phyloP scores from a whole-genome alignment of 2,329 filamentous ascomycete species.

The Aspergillus sp. region DNA sequence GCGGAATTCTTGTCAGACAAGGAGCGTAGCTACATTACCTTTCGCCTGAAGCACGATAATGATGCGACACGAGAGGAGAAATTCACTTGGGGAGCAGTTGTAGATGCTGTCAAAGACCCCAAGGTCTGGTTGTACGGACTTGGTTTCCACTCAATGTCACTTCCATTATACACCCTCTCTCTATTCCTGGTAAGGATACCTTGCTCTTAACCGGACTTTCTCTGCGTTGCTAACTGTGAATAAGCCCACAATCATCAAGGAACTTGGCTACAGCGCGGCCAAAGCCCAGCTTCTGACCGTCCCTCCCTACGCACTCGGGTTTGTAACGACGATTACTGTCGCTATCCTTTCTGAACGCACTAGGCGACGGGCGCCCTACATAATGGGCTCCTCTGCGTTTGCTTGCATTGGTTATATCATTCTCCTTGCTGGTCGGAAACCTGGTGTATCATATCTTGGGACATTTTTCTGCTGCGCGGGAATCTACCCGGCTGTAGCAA shows the following conservation, averaged over 20 bases:
- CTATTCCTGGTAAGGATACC: constrained; percentile 34
- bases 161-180: constrained; percentile 51
- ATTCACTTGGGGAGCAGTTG: constrained; percentile 68
- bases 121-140: constrained; percentile 73
- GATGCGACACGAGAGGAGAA: constrained; percentile 68
- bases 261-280: constrained; percentile 43
- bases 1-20: constrained; percentile 44
- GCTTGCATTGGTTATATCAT: constrained; percentile 64
- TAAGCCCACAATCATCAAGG: constrained; percentile 45
- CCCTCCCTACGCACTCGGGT: constrained; percentile 64
- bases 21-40: constrained; percentile 60
- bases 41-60: constrained; percentile 65
- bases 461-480: constrained; percentile 65
- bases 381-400: constrained; percentile 58
- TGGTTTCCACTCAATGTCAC: constrained; percentile 69
- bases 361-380: constrained; percentile 61
- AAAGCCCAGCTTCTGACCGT: constrained; percentile 58
- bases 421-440: constrained; percentile 53
- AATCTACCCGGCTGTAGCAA: constrained; percentile 64
- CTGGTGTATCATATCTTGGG: constrained; percentile 60
- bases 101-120: constrained; percentile 63
- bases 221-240: not conserved
- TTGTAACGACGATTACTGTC: constrained; percentile 57
- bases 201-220: not conserved
- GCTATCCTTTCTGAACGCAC: constrained; percentile 62